These are phyloP conservation scores for Mollisia scopiformis DNA, from an alignment of 2,329 filamentous ascomycete genomes.

Conservation along the genomic window DNA sequence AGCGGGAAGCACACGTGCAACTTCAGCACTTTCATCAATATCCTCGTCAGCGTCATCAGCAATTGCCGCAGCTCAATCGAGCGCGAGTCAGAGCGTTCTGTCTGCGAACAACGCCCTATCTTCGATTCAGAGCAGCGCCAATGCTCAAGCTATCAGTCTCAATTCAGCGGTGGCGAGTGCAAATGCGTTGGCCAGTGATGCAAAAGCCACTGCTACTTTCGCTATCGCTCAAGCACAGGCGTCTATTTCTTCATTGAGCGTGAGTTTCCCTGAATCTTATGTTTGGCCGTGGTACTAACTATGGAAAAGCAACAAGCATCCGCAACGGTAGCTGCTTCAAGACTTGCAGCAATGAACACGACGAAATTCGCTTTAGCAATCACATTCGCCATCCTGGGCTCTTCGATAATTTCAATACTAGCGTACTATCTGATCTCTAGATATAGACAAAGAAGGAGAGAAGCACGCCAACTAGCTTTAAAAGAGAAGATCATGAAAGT, in stretches of 20 bases:
- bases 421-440: constrained; percentile 17
- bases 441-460: constrained; percentile 9
- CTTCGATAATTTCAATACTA: constrained; percentile 23
- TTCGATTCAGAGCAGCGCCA: constrained; percentile 16
- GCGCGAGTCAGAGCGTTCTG: constrained; percentile 6
- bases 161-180: constrained; percentile 7
- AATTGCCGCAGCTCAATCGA: constrained; percentile 9
- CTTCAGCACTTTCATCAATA: neutral
- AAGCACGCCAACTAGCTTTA: constrained; percentile 10
- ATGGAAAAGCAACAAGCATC: constrained; percentile 10
- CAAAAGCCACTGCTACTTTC: constrained; percentile 18
- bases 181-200: constrained; percentile 5
- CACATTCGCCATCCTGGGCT: constrained; percentile 29
- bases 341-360: constrained; percentile 17
- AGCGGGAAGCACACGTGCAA: neutral
- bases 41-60: neutral
- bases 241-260: constrained; percentile 8
- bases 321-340: constrained; percentile 6
- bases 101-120: constrained; percentile 13
- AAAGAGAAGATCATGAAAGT: constrained; percentile 15
- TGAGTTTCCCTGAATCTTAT: neutral
- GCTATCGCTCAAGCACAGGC: constrained; percentile 19
- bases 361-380: constrained; percentile 22
- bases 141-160: neutral
- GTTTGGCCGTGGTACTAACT: neutral